Evolutionary conservation across 257 asterid genomes (phyloP).

Genomic region (Petunia secreta): DNA sequence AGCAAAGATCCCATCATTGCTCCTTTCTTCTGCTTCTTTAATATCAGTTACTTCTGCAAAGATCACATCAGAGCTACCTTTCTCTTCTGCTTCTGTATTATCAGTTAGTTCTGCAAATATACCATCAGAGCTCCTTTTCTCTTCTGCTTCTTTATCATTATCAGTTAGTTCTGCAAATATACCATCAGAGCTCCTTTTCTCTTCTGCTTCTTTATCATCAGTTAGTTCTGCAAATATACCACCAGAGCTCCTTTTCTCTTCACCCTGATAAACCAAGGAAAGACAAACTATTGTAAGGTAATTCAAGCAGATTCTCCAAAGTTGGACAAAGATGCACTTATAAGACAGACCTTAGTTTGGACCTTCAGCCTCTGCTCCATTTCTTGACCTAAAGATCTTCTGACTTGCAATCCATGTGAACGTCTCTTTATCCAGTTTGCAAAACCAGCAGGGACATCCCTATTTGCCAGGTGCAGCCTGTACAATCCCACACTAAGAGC

Average conservation of each 20-base stretch:
- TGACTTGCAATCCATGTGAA: conserved; percentile 47
- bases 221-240: conserved; percentile 41
- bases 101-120: conserved; percentile 26
- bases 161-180: conserved; percentile 43
- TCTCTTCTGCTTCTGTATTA: conserved; percentile 19
- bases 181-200: conserved; percentile 41
- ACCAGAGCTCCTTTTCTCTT: conserved; percentile 43
- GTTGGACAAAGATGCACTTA: not conserved
- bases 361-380: conserved; percentile 51
- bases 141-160: conserved; percentile 29
- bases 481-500: conserved; percentile 17
- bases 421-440: conserved; percentile 59
- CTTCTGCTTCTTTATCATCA: conserved; percentile 40
- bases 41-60: too few relatives aligned
- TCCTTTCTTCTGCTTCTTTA: too few relatives aligned
- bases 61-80: too few relatives aligned
- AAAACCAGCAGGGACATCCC: conserved; percentile 64
- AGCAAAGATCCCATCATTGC: too few relatives aligned
- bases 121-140: too few relatives aligned
- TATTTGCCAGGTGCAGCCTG: conserved; percentile 79
- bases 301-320: conserved; percentile 20
- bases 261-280: conserved; percentile 49
- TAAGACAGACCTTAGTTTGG: conserved; percentile 51
- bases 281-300: conserved; percentile 23
- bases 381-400: conserved; percentile 60